Evolutionary conservation across 2,329 filamentous ascomycete genomes (phyloP).

Genomic region (Colletotrichum sp.): DNA sequence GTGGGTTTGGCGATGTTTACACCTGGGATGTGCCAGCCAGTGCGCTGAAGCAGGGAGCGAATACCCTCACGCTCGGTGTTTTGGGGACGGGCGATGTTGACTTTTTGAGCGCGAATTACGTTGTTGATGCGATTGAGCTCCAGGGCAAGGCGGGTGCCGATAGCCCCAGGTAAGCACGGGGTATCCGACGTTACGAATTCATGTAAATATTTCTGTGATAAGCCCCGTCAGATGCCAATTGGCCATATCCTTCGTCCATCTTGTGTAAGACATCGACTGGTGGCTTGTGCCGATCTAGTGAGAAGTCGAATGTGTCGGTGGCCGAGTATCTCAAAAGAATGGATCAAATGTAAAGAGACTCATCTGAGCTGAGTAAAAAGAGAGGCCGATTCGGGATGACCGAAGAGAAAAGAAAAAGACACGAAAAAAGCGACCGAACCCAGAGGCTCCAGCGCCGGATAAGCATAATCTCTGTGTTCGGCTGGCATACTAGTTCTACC

Average conservation of each 20-base stretch:
- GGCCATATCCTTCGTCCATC: background rate
- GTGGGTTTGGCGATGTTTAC: constrained; percentile 62
- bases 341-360: background rate
- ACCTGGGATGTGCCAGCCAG: constrained; percentile 54
- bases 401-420: background rate
- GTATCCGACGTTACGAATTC: accelerated
- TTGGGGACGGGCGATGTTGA: constrained; percentile 53
- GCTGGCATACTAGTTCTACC: background rate
- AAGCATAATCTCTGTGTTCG: background rate
- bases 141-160: background rate
- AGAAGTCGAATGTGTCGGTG: background rate
- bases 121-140: constrained; percentile 17
- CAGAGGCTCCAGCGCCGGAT: background rate
- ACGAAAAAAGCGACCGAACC: background rate
- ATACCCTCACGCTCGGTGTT: constrained; percentile 59
- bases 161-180: background rate
- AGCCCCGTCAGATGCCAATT: background rate
- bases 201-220: background rate
- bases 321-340: background rate
- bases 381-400: too few relatives aligned
- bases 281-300: background rate
- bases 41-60: constrained; percentile 53
- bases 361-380: too few relatives aligned
- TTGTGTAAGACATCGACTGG: background rate
- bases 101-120: constrained; percentile 53